These are phyloP conservation scores for Davidsoniella australis DNA, from an alignment of 2,329 filamentous ascomycete species.

Conservation along the genomic window DNA sequence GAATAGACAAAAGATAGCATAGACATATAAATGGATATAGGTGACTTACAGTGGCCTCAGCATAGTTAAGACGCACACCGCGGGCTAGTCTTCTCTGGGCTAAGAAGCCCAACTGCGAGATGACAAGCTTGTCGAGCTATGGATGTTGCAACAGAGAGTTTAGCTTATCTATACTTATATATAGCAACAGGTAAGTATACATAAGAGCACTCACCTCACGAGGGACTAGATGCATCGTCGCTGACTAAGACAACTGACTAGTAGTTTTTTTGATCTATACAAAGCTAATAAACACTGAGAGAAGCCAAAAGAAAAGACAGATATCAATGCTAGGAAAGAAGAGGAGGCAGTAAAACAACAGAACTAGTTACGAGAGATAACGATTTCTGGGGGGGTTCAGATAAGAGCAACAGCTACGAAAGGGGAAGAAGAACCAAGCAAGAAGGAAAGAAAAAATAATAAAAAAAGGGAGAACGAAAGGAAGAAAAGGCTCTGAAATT, in stretches of 20 bases:
- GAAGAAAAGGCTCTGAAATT: neutral
- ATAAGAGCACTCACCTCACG: slow-evolving; percentile 25
- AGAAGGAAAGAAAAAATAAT: slow-evolving; percentile 3
- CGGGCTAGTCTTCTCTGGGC: slow-evolving; percentile 78
- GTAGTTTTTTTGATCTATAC: neutral
- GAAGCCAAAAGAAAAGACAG: too few species aligned
- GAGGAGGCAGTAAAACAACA: too few species aligned
- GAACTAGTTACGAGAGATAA: too few species aligned
- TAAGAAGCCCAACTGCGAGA: slow-evolving; percentile 72
- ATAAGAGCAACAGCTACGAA: too few species aligned
- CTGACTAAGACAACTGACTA: neutral
- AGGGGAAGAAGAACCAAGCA: neutral
- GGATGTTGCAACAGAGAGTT: slow-evolving; percentile 5
- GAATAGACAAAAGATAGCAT: neutral
- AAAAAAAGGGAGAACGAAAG: neutral
- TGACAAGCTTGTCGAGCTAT: slow-evolving; percentile 89
- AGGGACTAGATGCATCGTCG: slow-evolving; percentile 30
- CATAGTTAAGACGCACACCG: slow-evolving; percentile 76
- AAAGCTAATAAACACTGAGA: neutral
- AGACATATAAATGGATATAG: neutral
- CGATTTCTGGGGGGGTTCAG: too few species aligned
- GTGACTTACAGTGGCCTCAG: slow-evolving; percentile 59
- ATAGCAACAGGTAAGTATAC: neutral
- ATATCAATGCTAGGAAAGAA: too few species aligned
- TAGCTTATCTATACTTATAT: slow-evolving; percentile 8